Percentiles rank a stretch among this genome's conserved stretches.
Evolutionary conservation across 2,329 filamentous ascomycete genomes (phyloP).

Genomic region (Cytospora leucostoma): DNA sequence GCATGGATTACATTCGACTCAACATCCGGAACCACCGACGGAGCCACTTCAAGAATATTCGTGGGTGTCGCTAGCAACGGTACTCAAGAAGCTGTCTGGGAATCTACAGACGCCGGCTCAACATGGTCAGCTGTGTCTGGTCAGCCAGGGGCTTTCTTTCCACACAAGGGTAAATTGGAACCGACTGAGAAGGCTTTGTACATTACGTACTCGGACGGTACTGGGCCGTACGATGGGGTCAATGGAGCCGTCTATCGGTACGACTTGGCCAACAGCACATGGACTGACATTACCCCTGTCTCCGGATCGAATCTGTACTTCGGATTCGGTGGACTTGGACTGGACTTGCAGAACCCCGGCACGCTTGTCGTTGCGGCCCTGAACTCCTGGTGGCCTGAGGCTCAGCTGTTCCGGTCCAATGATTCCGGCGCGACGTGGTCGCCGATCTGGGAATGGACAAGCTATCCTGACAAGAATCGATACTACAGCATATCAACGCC

Average conservation of each 20-base stretch:
- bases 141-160: slow-evolving; percentile 54
- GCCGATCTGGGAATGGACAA: slow-evolving; percentile 53
- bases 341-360: slow-evolving; percentile 56
- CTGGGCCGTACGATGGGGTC: slow-evolving; percentile 59
- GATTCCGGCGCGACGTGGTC: slow-evolving; percentile 58
- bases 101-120: slow-evolving; percentile 54
- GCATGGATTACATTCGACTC: slow-evolving; percentile 58
- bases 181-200: slow-evolving; percentile 56
- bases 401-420: slow-evolving; percentile 55
- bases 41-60: slow-evolving; percentile 58
- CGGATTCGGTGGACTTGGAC: slow-evolving; percentile 57
- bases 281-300: slow-evolving; percentile 59
- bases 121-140: slow-evolving; percentile 54
- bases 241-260: slow-evolving; percentile 57
- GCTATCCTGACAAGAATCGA: slow-evolving; percentile 46
- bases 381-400: slow-evolving; percentile 63
- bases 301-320: slow-evolving; percentile 49
- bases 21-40: slow-evolving; percentile 47
- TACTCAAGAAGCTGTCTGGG: slow-evolving; percentile 52
- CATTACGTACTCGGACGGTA: slow-evolving; percentile 54
- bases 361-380: slow-evolving; percentile 58
- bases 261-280: slow-evolving; percentile 48
- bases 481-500: slow-evolving; percentile 50
- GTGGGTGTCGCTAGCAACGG: slow-evolving; percentile 56
- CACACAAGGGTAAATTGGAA: slow-evolving; percentile 55